Evolutionary conservation across 169 alveolate genomes (phyloP), one percentile per base, ranked within the genome.

Genomic region (Plasmodium vinckei): DNA sequence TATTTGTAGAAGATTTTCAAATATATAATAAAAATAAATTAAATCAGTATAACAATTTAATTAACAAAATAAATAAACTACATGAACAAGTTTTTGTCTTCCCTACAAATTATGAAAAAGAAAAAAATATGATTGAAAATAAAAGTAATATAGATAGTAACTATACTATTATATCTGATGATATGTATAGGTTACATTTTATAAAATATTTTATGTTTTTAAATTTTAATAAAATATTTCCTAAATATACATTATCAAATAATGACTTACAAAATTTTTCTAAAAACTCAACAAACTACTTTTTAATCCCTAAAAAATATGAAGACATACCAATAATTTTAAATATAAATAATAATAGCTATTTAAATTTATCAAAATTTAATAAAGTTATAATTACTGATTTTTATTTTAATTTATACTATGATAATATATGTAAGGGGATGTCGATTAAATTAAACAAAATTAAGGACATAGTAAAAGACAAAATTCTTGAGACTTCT

Each of bases 301-400:
- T 82, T 82, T 67, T 82, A 82, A 82, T 82, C 33, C 90, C 84
- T n/a, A 53, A 46, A 70, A 82, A 51, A 39, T 82, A 82, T 67
- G 90, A 82, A 82, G 90, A 82, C 49, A 53, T 67, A 17, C 67
- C 68, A 25, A 67, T 82, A 15, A 51, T 82, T 21, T 67, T 82
- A 54, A 82, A 82, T 53, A 17, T 67, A 57, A 42, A 67, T n/a
- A 67, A 49, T 59, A 53, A 56, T 19, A 19, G 61, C 42, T 82
- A 82, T 59, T 60, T 82, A 54, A 82, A 82, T 25, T 5, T 82
- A 10, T 67, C 90, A n/a, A 59, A 82, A 53, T 59, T 82, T 54
- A 13, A 61, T 61, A 67, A 54, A 6, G 0, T 42, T 42, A 25
- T 67, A 46, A 21, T 60, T 57, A 27, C 9, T n/a, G 90, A 82